A percentile compares a stretch with the other conserved stretches of the same genome.
These are phyloP conservation scores for Chytriomyces sp. DNA, from an alignment of 192 early-diverging fungal species.

Conservation along the genomic window DNA sequence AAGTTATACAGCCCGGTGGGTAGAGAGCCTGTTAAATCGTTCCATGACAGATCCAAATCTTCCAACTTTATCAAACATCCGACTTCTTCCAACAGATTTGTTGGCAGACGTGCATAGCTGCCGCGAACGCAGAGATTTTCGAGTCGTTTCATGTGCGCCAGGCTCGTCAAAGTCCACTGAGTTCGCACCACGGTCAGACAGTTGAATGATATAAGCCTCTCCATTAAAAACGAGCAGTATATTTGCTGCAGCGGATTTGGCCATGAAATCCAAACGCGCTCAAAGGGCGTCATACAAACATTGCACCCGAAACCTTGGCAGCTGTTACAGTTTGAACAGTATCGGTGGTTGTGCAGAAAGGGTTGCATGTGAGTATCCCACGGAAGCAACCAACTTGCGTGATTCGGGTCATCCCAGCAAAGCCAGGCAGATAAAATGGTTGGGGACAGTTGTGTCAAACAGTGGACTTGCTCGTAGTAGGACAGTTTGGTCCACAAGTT, in stretches of 20 bases:
- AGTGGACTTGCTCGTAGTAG: neutral
- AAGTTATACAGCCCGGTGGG: neutral
- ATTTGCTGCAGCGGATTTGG: neutral
- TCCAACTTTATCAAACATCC: neutral
- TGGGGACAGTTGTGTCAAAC: neutral
- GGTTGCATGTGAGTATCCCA: neutral
- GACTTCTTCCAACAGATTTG: neutral
- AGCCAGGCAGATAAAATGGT: neutral
- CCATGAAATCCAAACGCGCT: conserved; percentile 3
- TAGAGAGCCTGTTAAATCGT: neutral
- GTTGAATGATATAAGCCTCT: neutral
- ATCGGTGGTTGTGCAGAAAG: neutral
- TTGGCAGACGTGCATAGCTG: neutral
- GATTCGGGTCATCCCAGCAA: neutral
- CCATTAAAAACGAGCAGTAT: neutral
- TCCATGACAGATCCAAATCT: neutral
- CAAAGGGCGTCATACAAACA: neutral
- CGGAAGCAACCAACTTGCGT: too few relatives aligned
- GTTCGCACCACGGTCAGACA: neutral
- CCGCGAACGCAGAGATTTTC: neutral
- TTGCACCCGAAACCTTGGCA: neutral
- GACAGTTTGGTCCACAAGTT: neutral
- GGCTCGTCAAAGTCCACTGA: neutral
- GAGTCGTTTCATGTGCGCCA: neutral
- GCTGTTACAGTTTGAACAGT: neutral